Base-by-base conservation (phyloP, 2,329 filamentous ascomycete species). In the Stachybotrys elegans region DNA sequence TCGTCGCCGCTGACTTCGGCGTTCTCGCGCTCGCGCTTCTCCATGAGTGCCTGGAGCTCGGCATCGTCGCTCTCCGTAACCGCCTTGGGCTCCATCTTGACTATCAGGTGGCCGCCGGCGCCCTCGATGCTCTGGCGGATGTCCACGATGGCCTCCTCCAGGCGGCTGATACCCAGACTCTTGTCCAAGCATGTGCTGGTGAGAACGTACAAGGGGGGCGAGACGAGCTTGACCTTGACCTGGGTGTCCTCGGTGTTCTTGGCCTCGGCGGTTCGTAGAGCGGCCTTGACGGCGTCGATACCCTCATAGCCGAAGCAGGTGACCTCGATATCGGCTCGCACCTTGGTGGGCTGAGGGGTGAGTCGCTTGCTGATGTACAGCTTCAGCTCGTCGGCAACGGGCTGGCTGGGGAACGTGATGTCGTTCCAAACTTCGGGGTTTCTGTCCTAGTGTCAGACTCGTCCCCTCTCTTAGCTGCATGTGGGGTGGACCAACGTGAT, bases 81-180 rank as follows among this genome's bases (percentile, higher is more conserved):
- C 5, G 94, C 93, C 83, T 97, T 97, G 55, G 93, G 93, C 59
- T 93, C 91, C 93, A 98, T 98, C 82, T 94, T 95, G 57, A 96
- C 86, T 35, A 84, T 79, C 61, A 92, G 86, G 61, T 81, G 83
- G 49, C 93, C 93, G 43, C 87, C 87, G 1, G 86, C 79, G 25
- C 11, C 11, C 62, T 83, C 81, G 63, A 98, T 98, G 66, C 78
- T 90, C 60, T 73, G 78, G 57, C 86, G 79, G 58, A 98, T 91
- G 57, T 91, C 88, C 59, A 86, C 76, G 57, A 98, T 98, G 16
- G 93, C 89, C 61, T 89, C 84, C 67, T 95, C 88, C 55, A 98
- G 73, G 50, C 85, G 81, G 49, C 82, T 73, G 58, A 98, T 95
- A 47, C 93, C 93, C 42, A 83, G 73, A 51, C 70, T 81, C 78